Percentiles rank a stretch among this genome's conserved stretches.
Evolutionary conservation across 805 yeast genomes (phyloP).

Genomic region (Metschnikowia cubensis): DNA sequence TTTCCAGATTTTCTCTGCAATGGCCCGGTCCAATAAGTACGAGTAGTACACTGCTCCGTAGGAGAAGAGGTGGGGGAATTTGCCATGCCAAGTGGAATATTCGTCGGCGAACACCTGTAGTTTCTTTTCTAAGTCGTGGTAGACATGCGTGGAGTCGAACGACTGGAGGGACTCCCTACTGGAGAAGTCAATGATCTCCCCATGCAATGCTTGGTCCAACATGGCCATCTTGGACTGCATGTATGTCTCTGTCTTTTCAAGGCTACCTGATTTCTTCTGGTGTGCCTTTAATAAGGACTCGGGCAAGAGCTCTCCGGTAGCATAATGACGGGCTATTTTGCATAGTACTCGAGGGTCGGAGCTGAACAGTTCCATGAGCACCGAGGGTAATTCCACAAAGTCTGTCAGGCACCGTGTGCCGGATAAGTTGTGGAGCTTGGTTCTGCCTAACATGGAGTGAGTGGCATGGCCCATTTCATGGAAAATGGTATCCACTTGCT

Average conservation of each 20-base stretch:
- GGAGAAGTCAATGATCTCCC: conserved; percentile 34
- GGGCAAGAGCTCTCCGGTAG: conserved; percentile 62
- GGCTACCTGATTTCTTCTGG: conserved; percentile 47
- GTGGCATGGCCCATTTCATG: conserved; percentile 99
- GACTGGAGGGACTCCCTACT: conserved; percentile 7
- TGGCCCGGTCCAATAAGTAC: conserved; percentile 85
- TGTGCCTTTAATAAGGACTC: conserved; percentile 45
- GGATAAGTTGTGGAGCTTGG: conserved; percentile 82
- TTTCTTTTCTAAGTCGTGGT: conserved; percentile 60
- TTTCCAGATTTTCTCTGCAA: conserved; percentile 82
- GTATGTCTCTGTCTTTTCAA: conserved; percentile 70
- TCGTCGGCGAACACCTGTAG: conserved; percentile 62
- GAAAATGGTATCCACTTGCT: conserved; percentile 88
- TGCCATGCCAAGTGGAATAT: conserved; percentile 85
- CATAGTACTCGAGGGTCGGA: conserved; percentile 72
- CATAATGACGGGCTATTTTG: conserved; percentile 67
- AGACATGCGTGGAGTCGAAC: conserved; percentile 52
- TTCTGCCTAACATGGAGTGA: conserved; percentile 94
- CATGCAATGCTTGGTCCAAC: conserved; percentile 78
- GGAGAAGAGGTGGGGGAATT: conserved; percentile 87
- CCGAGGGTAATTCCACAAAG: conserved; percentile 94
- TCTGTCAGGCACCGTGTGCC: conserved; percentile 96
- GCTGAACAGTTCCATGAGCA: conserved; percentile 93
- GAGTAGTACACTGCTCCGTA: conserved; percentile 95
- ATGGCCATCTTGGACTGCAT: conserved; percentile 89